Conservation (phyloP, 441 rosid genomes). For the Sinapis alba region DNA sequence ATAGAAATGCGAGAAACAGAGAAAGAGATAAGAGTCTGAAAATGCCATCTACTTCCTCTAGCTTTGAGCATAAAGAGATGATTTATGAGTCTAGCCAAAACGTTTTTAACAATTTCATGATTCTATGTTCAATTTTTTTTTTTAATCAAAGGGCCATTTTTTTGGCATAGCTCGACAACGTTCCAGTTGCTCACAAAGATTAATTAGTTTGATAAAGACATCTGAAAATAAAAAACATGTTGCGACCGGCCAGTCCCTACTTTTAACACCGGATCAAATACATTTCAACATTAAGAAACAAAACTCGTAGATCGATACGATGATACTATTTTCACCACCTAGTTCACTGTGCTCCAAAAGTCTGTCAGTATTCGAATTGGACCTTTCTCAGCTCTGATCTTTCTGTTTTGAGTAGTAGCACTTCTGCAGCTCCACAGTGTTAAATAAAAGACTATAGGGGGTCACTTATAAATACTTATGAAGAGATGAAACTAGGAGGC, state of each 20-base stretch:
- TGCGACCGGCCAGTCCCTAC: background rate
- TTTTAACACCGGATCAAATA: constrained; percentile 17
- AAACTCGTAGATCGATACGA: constrained; percentile 33
- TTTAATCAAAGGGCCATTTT: background rate
- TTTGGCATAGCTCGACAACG: background rate
- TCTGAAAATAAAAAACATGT: background rate
- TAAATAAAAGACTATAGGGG: constrained; percentile 25
- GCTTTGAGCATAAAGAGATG: too few relatives aligned
- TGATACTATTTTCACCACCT: constrained; percentile 17
- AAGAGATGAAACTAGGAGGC: constrained; percentile 17
- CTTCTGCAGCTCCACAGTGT: constrained; percentile 33
- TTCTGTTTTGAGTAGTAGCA: constrained; percentile 26
- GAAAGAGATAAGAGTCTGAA: too few relatives aligned
- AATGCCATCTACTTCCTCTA: too few relatives aligned
- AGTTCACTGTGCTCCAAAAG: constrained; percentile 9
- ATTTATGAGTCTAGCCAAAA: too few relatives aligned
- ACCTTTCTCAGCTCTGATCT: constrained; percentile 19
- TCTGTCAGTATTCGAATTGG: constrained; percentile 23
- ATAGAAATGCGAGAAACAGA: too few relatives aligned
- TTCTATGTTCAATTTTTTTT: background rate
- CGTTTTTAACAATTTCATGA: background rate
- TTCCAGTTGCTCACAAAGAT: background rate
- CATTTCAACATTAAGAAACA: background rate
- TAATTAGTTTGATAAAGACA: background rate
- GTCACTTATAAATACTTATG: constrained; percentile 19